phyloP scores from a whole-genome alignment of 352 stramenopile genomes.

The Blastocystis sp. region DNA sequence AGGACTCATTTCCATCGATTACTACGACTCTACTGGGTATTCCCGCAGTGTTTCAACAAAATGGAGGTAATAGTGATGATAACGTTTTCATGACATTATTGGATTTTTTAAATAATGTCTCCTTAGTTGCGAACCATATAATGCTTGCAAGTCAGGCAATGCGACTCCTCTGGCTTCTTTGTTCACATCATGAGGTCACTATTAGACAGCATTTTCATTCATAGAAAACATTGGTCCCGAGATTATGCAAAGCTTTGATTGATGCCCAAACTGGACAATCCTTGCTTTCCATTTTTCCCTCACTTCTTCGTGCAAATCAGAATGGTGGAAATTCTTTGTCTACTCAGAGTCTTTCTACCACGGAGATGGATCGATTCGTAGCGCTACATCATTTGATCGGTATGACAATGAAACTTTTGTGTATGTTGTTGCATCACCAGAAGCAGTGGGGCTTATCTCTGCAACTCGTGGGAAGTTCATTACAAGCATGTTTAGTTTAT shows the following conservation, averaged over 20 bases:
- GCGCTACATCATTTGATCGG: background rate
- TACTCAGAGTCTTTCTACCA: background rate
- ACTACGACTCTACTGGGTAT: background rate
- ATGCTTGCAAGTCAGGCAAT: background rate
- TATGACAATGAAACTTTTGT: background rate
- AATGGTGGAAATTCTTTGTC: background rate
- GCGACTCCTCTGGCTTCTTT: conserved; percentile 9
- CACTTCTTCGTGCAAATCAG: background rate
- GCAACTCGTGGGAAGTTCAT: background rate
- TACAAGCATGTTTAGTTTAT: conserved; percentile 3
- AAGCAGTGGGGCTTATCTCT: background rate
- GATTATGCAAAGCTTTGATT: background rate
- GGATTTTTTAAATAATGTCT: background rate
- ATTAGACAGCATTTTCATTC: background rate
- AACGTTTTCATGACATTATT: background rate
- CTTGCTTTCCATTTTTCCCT: background rate
- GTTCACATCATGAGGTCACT: background rate
- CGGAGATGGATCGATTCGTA: background rate
- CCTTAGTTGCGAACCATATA: background rate
- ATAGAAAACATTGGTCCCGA: background rate
- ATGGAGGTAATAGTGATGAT: background rate
- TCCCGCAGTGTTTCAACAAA: background rate
- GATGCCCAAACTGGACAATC: background rate
- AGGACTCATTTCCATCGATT: background rate
- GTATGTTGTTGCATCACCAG: conserved; percentile 10